Evolutionary conservation across 352 stramenopile genomes (phyloP), one percentile per base, ranked within the genome.

Genomic region (Pythium volutum): DNA sequence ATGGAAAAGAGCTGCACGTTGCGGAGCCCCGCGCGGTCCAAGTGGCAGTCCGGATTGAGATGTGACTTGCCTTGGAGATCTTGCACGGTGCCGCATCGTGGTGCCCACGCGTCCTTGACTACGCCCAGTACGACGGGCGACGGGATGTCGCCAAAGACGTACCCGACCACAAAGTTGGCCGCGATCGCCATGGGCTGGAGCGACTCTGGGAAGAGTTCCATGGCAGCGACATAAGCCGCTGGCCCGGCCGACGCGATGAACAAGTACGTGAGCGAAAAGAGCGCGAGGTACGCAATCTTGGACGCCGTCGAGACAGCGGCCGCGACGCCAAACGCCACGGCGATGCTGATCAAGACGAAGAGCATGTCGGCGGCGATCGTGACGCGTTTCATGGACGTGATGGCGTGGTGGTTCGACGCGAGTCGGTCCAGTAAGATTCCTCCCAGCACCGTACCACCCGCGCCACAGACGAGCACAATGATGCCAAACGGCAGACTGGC

Each of bases 141-240:
- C n/a, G 96, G 95, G 12, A 98, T 95, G 70, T 98, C 96, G 8
- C 96, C 96, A 9, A 98, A 73, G 16, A 86, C 71, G 74, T 98
- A 95, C 49, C 97, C 93, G 26, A 96, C 63, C 11, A 98, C 67
- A 38, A 81, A 96, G 72, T 95, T 96, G 31, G 97, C 79, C 0
- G 88, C 93, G 53, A 97, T 81, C 22, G 89, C 88, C 76, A 98
- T 95, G 0, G 91, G 75, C 34, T 92, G 85, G 46, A 89, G 81
- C 16, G 76, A 86, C 60, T 81, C 77, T 12, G 93, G 83, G 51
- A 98, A 97, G 2, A 91, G 76, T 39, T 97, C 76, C 62, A 98
- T 89, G 31, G 97, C 75, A 20, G 79, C 81, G 54, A 97, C 84
- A 43, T 86, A 96, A 54, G 92, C 87, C 11, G 81, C 80, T 2